Base-by-base conservation (phyloP, 2,329 filamentous ascomycete genomes). In the Stagonosporopsis cucurbitacearum region DNA sequence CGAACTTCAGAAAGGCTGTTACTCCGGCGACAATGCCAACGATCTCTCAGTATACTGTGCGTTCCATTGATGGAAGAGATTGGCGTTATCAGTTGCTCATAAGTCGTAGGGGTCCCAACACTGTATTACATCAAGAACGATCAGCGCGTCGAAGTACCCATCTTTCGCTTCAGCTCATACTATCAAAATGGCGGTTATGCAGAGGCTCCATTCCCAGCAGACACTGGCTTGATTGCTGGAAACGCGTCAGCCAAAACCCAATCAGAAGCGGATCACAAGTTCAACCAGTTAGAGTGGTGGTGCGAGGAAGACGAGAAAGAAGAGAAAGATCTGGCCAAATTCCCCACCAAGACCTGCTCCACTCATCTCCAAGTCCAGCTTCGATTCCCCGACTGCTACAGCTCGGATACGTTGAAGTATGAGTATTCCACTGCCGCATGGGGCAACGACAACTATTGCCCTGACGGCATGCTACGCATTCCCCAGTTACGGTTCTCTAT, bases 401-500 rank as follows among this genome's bases (percentile, higher is more conserved):
- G 77, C 49, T 54, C 60, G 2, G 26, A 36, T 22, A 62, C 56
- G 11, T 50, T 68, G 1, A 72, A 75, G 57, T 66, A 69, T 28
- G 33, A 33, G 26, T 54, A 54, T 30, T 43, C 26, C 12, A 22
- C 17, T 9, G 41, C 26, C 9, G 26, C 41, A 6, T 44, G 43
- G 25, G 37, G 37, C 9, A 53, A 35, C 22, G 42, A 37, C 8
- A 53, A 46, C 42, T 25, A 32, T 6, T 79, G 77, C 54, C 77
- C 77, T 1, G 59, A 62, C 19, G 71, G 69, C 47, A 78, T 74
- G 68, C 73, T 74, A 62, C 68, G 72, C 11, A 78, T 79, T 62
- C 75, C 76, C 11, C 73, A 74, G 58, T 70, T 79, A 6, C 71
- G 77, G 26, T 78, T 78, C 69, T 76, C 73, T 42, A 75, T 78